Conservation (phyloP, 768 basidiomycete genomes). For the Phylloporus sp. region DNA sequence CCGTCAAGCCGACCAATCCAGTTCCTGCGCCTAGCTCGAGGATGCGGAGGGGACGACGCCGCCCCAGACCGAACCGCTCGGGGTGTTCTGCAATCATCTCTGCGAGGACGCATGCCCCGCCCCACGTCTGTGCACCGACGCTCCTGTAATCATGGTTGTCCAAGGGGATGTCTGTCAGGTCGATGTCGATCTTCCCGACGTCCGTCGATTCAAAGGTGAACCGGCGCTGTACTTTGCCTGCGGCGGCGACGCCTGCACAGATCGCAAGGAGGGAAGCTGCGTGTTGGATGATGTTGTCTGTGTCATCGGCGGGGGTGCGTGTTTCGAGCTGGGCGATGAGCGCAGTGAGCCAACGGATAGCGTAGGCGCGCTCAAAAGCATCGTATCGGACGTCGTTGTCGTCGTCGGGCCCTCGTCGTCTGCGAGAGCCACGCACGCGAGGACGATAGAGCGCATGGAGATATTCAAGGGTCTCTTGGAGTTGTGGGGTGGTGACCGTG, state of each 20-base stretch:
- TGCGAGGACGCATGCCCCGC: constrained; percentile 74
- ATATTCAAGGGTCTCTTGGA: constrained; percentile 45
- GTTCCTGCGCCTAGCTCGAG: constrained; percentile 58
- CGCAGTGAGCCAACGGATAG: constrained; percentile 69
- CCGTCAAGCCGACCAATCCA: constrained; percentile 44
- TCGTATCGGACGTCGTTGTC: constrained; percentile 43
- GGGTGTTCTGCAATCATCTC: constrained; percentile 65
- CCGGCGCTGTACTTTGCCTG: constrained; percentile 50
- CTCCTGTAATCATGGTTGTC: constrained; percentile 65
- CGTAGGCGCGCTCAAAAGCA: constrained; percentile 62
- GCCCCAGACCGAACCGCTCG: constrained; percentile 40
- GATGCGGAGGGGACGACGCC: constrained; percentile 29
- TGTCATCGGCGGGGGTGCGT: background rate
- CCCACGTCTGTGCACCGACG: constrained; percentile 88
- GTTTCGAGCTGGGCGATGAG: constrained; percentile 44
- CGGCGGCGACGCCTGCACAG: constrained; percentile 59
- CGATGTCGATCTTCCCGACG: constrained; percentile 31
- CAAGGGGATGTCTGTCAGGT: constrained; percentile 63
- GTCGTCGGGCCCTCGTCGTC: constrained; percentile 23
- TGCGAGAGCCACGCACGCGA: constrained; percentile 53
- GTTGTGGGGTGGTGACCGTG: constrained; percentile 29
- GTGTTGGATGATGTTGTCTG: constrained; percentile 42
- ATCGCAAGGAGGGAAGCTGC: constrained; percentile 61
- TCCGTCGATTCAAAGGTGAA: constrained; percentile 40
- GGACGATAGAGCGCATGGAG: constrained; percentile 56